A percentile compares a stretch with the other conserved stretches of the same genome.
These are phyloP conservation scores for Annona squamosa DNA, from an alignment of 164 flowering plant species.

Conservation along the genomic window DNA sequence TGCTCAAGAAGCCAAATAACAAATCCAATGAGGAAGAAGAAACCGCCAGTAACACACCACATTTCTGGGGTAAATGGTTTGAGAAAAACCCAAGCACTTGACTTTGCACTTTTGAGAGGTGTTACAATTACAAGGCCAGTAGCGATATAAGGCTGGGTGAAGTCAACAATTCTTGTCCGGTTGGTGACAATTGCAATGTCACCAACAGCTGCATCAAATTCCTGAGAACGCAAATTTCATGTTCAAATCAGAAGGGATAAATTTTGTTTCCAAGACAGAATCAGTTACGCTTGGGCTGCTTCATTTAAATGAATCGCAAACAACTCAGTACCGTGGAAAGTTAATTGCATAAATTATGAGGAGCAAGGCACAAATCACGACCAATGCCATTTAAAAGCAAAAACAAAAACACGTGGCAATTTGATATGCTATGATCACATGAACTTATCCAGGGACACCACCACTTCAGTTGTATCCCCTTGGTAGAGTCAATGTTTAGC, in stretches of 20 bases:
- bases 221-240: conserved; percentile 23
- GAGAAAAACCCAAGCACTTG: conserved; percentile 76
- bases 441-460: not conserved
- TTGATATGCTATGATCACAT: not conserved
- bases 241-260: not conserved
- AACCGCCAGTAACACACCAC: conserved; percentile 67
- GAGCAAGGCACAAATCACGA: not conserved
- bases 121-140: conserved; percentile 72
- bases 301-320: not conserved
- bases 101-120: conserved; percentile 31
- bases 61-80: conserved; percentile 63
- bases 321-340: not conserved
- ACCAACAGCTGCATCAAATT: conserved; percentile 73
- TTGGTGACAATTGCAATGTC: conserved; percentile 68
- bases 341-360: not conserved
- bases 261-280: not conserved
- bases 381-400: not conserved
- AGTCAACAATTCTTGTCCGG: conserved; percentile 64
- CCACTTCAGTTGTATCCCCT: not conserved
- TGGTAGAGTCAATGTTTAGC: not conserved
- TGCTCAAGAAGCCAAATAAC: conserved; percentile 89
- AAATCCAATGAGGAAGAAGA: conserved; percentile 52
- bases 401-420: not conserved
- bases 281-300: not conserved
- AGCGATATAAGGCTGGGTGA: conserved; percentile 67